Evolutionary conservation across 768 basidiomycete genomes (phyloP).

Genomic region (Holtermanniella nyarrowii): DNA sequence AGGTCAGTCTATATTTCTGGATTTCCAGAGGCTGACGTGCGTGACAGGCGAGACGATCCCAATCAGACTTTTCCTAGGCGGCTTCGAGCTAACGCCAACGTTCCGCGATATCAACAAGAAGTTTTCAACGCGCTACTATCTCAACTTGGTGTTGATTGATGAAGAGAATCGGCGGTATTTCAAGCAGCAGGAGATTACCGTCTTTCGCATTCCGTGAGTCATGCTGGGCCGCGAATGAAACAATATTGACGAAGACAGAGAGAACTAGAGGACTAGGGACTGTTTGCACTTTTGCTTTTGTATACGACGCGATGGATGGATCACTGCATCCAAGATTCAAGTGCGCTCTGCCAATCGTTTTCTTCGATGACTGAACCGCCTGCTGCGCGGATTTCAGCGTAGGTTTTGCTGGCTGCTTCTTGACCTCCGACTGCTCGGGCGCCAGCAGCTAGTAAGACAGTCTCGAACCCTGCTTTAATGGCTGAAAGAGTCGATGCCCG

Average conservation of each 20-base stretch:
- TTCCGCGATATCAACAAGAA: slow-evolving; percentile 99
- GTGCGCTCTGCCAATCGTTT: not conserved
- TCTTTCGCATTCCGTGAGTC: slow-evolving; percentile 66
- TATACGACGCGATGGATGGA: not conserved
- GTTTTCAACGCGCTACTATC: slow-evolving; percentile 92
- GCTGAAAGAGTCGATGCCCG: slow-evolving; percentile 1
- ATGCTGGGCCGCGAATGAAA: not conserved
- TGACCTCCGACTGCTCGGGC: not conserved
- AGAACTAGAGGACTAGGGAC: not conserved
- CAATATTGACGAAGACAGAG: not conserved
- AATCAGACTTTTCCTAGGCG: slow-evolving; percentile 91
- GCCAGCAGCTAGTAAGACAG: not conserved
- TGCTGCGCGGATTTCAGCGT: not conserved
- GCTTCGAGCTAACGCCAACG: slow-evolving; percentile 95
- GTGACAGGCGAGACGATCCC: slow-evolving; percentile 99
- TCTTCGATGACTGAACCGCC: not conserved
- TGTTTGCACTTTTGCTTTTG: not conserved
- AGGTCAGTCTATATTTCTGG: slow-evolving; percentile 14
- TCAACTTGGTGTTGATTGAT: slow-evolving; percentile 93
- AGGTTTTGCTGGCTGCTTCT: not conserved
- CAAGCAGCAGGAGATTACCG: slow-evolving; percentile 92
- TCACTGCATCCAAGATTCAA: not conserved
- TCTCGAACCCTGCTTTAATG: not conserved
- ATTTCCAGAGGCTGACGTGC: slow-evolving; percentile 36
- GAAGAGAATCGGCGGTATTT: slow-evolving; percentile 97